A percentile compares a stretch with the other conserved stretches of the same genome.
phyloP scores from a whole-genome alignment of 192 early-diverging fungal genomes.

The Rhizophagus prolifer region DNA sequence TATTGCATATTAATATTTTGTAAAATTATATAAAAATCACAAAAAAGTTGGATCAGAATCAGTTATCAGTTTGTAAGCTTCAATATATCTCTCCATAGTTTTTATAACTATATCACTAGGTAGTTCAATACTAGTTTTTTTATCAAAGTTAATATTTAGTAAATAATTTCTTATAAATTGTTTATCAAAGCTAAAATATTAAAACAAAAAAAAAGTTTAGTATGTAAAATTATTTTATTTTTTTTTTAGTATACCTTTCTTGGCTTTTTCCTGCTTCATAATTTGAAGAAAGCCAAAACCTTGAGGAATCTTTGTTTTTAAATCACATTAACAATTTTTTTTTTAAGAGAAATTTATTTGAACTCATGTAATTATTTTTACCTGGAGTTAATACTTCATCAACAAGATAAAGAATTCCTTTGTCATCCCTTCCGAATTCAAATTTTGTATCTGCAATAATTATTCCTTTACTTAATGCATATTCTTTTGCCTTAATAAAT shows the following conservation, averaged over 20 bases:
- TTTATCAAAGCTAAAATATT: constrained; percentile 83
- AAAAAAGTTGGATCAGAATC: constrained; percentile 34
- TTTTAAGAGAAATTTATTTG: no score
- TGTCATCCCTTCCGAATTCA: constrained; percentile 93
- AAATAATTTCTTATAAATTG: constrained; percentile 97
- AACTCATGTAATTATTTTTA: constrained; percentile 29
- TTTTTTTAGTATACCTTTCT: no score
- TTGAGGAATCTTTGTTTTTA: constrained; percentile 75
- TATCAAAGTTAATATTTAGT: constrained; percentile 85
- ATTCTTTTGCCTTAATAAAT: constrained; percentile 84
- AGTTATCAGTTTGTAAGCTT: constrained; percentile 85
- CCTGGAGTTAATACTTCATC: constrained; percentile 98
- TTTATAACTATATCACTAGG: constrained; percentile 81
- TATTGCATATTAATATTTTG: no score
- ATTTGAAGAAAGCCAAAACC: constrained; percentile 89
- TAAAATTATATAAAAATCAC: no score
- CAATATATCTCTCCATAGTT: constrained; percentile 88
- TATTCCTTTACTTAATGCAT: constrained; percentile 81
- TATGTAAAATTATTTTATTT: no score
- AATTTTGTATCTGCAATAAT: constrained; percentile 99
- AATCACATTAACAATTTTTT: no score
- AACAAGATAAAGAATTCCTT: constrained; percentile 79
- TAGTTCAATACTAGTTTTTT: constrained; percentile 75
- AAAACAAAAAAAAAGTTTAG: background rate
- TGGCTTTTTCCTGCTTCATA: constrained; percentile 81